Percentiles rank a stretch among this genome's conserved stretches.
phyloP scores from a whole-genome alignment of 225 moss, liverwort and hornwort species.

The Pseudisothecium myosuroides region DNA sequence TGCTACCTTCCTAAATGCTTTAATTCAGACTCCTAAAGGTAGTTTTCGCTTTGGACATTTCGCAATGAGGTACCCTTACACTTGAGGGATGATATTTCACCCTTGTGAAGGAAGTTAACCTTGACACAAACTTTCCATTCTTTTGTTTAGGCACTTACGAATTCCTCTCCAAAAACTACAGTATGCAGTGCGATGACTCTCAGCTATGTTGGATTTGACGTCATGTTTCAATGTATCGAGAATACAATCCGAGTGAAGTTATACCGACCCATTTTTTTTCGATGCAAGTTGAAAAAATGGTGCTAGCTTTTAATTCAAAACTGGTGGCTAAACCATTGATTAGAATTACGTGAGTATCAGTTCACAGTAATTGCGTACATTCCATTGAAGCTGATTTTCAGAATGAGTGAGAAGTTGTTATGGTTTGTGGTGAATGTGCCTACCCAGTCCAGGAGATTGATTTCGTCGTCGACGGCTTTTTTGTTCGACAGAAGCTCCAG shows the following conservation, averaged over 20 bases:
- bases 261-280: neutral
- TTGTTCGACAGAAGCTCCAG: constrained; percentile 85
- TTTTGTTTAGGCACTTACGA: neutral
- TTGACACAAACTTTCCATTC: too few relatives aligned
- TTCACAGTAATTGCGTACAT: neutral
- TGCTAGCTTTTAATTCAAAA: neutral
- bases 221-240: neutral
- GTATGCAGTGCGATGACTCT: neutral
- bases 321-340: neutral
- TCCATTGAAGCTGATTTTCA: neutral
- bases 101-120: neutral
- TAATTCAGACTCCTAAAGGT: too few relatives aligned
- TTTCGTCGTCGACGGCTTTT: constrained; percentile 80
- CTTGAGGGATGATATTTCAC: neutral
- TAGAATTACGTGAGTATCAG: neutral
- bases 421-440: neutral
- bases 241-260: neutral
- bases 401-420: neutral
- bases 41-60: neutral
- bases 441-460: constrained; percentile 87
- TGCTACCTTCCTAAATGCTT: neutral
- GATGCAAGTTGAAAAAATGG: neutral
- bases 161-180: neutral
- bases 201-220: neutral
- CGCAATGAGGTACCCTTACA: neutral